These are phyloP conservation scores for Dorcoceras hygrometricum DNA, from an alignment of 257 asterid species.

Conservation along the genomic window DNA sequence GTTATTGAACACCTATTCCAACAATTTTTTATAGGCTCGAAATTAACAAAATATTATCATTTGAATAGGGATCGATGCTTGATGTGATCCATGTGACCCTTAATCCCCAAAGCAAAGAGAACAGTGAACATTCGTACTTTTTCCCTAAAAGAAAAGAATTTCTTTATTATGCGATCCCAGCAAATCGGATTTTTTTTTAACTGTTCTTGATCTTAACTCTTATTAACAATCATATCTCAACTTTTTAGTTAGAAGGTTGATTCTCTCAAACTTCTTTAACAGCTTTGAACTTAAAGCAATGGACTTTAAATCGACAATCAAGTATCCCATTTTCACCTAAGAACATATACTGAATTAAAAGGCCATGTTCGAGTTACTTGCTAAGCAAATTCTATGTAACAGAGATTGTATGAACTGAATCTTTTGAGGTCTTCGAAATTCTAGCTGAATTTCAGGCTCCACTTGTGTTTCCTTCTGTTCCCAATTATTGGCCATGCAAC, in stretches of 20 bases:
- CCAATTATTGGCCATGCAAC: too few relatives aligned
- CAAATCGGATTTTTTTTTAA: neutral
- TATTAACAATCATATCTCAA: neutral
- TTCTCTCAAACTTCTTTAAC: neutral
- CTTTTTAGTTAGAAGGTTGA: neutral
- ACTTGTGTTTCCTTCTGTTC: too few relatives aligned
- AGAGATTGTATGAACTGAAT: too few relatives aligned
- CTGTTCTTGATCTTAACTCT: neutral
- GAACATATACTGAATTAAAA: too few relatives aligned
- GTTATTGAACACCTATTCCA: neutral
- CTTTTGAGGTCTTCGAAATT: too few relatives aligned
- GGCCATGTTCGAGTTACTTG: too few relatives aligned
- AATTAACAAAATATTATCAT: too few relatives aligned
- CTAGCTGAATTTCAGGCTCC: too few relatives aligned
- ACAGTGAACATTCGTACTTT: neutral
- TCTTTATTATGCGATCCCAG: neutral
- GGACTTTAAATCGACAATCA: too few relatives aligned
- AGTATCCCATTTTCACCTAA: neutral
- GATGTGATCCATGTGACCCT: neutral
- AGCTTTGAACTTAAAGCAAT: neutral
- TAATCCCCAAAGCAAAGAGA: neutral
- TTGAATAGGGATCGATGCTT: neutral
- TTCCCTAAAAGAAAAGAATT: neutral
- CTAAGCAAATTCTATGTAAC: too few relatives aligned
- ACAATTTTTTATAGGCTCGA: too few relatives aligned